Conservation (phyloP, 2,329 filamentous ascomycete genomes). For the Aspergillus tubingensis region DNA sequence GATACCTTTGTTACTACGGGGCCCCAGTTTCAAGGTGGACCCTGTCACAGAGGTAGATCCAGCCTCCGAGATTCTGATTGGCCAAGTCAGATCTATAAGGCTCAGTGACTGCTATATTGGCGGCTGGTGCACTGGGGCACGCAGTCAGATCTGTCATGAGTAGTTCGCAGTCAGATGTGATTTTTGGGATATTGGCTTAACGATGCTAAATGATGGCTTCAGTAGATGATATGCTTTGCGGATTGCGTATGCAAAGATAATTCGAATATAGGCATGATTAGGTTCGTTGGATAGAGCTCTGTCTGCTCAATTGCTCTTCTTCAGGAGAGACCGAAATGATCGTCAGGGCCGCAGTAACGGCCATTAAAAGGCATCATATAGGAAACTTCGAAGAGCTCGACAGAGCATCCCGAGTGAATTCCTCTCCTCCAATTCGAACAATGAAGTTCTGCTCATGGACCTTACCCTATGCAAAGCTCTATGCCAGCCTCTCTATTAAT, state of each 20-base stretch:
- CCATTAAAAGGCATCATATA: background rate
- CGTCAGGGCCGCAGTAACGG: background rate
- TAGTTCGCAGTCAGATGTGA: background rate
- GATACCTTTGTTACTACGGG: background rate
- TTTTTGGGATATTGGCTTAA: background rate
- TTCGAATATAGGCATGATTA: background rate
- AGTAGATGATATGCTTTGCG: background rate
- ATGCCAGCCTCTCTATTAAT: constrained; percentile 23
- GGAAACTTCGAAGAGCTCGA: background rate
- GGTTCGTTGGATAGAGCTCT: background rate
- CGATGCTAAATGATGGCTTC: background rate
- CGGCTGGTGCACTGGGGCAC: background rate
- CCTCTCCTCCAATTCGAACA: background rate
- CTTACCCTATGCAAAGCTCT: constrained; percentile 10
- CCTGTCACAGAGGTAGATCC: no score
- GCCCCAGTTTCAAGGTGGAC: background rate
- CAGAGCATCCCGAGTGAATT: background rate
- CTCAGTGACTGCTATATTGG: background rate
- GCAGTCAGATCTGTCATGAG: background rate
- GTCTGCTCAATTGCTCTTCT: background rate
- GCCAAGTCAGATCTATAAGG: background rate
- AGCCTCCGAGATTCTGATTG: background rate
- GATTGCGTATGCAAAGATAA: background rate
- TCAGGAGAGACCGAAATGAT: no score
- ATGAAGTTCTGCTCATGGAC: background rate